A percentile compares a stretch with the other conserved stretches of the same genome.
Evolutionary conservation across 768 basidiomycete genomes (phyloP).

Genomic region (Lepiota venenata): DNA sequence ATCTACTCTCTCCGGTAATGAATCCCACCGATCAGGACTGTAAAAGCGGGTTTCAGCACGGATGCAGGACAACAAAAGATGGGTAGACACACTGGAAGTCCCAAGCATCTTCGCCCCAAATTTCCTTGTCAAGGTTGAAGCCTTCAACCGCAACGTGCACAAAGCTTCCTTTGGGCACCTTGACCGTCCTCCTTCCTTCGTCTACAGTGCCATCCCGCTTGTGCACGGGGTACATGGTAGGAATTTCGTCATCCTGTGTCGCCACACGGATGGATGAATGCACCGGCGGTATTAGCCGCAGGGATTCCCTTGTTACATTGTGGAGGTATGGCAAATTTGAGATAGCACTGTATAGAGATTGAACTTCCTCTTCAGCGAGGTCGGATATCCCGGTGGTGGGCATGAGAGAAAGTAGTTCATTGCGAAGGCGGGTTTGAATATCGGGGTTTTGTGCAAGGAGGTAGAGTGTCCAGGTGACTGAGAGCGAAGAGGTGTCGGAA

Average conservation of each 20-base stretch:
- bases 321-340: constrained; percentile 68
- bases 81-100: constrained; percentile 59
- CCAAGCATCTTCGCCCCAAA: constrained; percentile 85
- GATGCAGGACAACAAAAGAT: background rate
- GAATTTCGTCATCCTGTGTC: constrained; percentile 73
- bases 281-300: constrained; percentile 79
- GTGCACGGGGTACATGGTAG: constrained; percentile 62
- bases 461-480: constrained; percentile 82
- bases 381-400: constrained; percentile 37
- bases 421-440: constrained; percentile 67
- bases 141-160: constrained; percentile 80
- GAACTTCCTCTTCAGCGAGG: constrained; percentile 62
- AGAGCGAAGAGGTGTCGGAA: constrained; percentile 82
- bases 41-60: background rate
- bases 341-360: constrained; percentile 52
- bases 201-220: constrained; percentile 42
- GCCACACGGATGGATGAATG: constrained; percentile 82
- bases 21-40: constrained; percentile 82
- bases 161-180: constrained; percentile 64
- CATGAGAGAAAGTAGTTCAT: constrained; percentile 54
- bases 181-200: constrained; percentile 37
- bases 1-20: constrained; percentile 65
- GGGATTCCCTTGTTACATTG: constrained; percentile 70
- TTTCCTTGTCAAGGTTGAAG: constrained; percentile 70
- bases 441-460: constrained; percentile 65